Percentiles rank a stretch among this genome's conserved stretches.
Conservation (phyloP, 2,329 filamentous ascomycete species). For the Cladosporium austrohemisphaericum region DNA sequence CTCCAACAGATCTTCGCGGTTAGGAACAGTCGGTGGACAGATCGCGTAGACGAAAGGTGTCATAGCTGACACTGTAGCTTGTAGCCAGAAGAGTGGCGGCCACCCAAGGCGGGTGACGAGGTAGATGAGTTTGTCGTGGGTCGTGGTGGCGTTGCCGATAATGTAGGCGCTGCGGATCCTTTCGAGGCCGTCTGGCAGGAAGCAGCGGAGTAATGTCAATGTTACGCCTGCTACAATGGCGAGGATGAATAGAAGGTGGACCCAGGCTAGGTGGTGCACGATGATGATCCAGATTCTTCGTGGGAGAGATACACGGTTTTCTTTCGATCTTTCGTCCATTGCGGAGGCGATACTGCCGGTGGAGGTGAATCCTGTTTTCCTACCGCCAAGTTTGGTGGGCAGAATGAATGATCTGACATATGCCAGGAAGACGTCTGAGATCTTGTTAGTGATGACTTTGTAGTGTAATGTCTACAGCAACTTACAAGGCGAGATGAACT, state of each 20-base stretch:
- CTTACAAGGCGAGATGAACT: constrained; percentile 14
- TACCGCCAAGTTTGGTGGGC: constrained; percentile 49
- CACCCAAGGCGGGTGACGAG: constrained; percentile 60
- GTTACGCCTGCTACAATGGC: constrained; percentile 1
- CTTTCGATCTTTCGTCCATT: constrained; percentile 54
- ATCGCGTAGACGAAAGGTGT: constrained; percentile 57
- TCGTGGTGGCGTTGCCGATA: constrained; percentile 5
- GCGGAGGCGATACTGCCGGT: constrained; percentile 55
- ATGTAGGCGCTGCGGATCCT: constrained; percentile 6
- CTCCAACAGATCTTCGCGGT: constrained; percentile 54
- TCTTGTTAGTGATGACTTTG: background rate
- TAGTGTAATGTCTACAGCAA: background rate
- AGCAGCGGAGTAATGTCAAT: constrained; percentile 2
- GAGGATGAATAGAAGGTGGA: constrained; percentile 16
- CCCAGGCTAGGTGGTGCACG: constrained; percentile 12
- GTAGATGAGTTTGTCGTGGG: constrained; percentile 38
- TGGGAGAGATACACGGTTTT: constrained; percentile 16
- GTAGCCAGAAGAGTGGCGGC: constrained; percentile 57
- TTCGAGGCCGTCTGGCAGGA: constrained; percentile 8
- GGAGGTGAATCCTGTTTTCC: constrained; percentile 56
- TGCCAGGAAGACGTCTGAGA: constrained; percentile 5
- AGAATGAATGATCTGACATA: constrained; percentile 13
- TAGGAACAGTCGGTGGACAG: constrained; percentile 56
- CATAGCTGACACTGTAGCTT: constrained; percentile 16
- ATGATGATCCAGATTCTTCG: constrained; percentile 9